phyloP scores from a whole-genome alignment of 192 early-diverging fungal genomes.

The Coemansia guatemalensis region DNA sequence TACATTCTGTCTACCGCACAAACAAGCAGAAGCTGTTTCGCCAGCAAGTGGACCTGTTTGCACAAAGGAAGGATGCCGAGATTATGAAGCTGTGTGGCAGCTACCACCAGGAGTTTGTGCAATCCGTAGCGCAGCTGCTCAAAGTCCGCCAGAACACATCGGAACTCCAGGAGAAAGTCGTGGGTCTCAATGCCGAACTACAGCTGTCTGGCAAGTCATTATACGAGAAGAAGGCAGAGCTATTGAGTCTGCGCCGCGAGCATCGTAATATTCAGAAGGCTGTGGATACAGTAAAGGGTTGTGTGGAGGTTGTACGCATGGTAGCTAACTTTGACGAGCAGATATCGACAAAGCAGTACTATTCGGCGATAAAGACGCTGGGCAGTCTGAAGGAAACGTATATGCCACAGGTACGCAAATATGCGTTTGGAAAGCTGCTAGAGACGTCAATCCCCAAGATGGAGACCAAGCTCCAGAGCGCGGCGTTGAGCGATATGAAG shows the following conservation, averaged over 20 bases:
- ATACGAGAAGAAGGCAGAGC: slow-evolving; percentile 73
- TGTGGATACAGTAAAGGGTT: slow-evolving; percentile 73
- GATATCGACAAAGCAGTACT: slow-evolving; percentile 83
- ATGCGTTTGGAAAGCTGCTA: slow-evolving; percentile 82
- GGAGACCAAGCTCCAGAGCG: slow-evolving; percentile 81
- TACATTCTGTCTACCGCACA: slow-evolving; percentile 86
- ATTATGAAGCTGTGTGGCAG: slow-evolving; percentile 97
- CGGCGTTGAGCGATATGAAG: slow-evolving; percentile 83
- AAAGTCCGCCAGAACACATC: slow-evolving; percentile 90
- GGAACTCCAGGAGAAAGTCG: slow-evolving; percentile 80
- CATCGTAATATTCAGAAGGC: slow-evolving; percentile 88
- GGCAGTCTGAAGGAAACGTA: slow-evolving; percentile 78
- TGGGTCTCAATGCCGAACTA: slow-evolving; percentile 81
- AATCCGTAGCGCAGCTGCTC: slow-evolving; percentile 92
- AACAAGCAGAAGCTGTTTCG: slow-evolving; percentile 83
- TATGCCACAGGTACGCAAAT: slow-evolving; percentile 72
- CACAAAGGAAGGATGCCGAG: slow-evolving; percentile 87
- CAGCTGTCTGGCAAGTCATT: slow-evolving; percentile 78
- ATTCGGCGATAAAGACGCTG: slow-evolving; percentile 87
- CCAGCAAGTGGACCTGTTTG: slow-evolving; percentile 82
- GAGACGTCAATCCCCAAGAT: slow-evolving; percentile 87
- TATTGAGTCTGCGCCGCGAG: slow-evolving; percentile 71
- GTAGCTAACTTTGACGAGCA: slow-evolving; percentile 79
- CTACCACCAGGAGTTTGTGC: slow-evolving; percentile 83
- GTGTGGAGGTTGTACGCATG: slow-evolving; percentile 86